A percentile compares a stretch with the other conserved stretches of the same genome.
phyloP scores from a whole-genome alignment of 2,329 filamentous ascomycete species.

The Nectriaceae sp. region DNA sequence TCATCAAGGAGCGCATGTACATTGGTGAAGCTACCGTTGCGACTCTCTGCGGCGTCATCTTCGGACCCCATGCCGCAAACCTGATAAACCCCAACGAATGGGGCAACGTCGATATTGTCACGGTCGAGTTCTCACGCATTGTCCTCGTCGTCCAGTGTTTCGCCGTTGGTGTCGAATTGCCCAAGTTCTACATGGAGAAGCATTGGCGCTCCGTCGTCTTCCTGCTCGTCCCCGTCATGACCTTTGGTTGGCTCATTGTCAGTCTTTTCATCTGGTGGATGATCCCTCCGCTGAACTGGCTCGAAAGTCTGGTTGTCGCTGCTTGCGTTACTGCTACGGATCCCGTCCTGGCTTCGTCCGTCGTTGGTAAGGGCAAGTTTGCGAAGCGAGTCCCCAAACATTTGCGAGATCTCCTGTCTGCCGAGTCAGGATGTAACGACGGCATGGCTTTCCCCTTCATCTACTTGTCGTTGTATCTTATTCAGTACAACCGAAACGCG shows the following conservation, averaged over 20 bases:
- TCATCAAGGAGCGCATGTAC: constrained; percentile 98
- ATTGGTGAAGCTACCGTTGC: constrained; percentile 98
- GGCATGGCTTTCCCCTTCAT: constrained; percentile 99
- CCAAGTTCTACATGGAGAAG: constrained; percentile 94
- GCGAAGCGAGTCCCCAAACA: constrained; percentile 97
- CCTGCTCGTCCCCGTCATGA: constrained; percentile 94
- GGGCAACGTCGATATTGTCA: constrained; percentile 85
- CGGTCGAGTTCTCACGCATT: constrained; percentile 85
- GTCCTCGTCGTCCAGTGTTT: constrained; percentile 93
- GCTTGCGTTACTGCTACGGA: constrained; percentile 98
- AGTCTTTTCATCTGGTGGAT: constrained; percentile 96
- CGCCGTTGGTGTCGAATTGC: constrained; percentile 86
- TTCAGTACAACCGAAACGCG: constrained; percentile 74
- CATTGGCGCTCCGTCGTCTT: constrained; percentile 94
- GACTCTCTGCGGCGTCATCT: constrained; percentile 84
- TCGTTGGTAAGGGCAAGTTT: constrained; percentile 98
- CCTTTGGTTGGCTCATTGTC: constrained; percentile 89
- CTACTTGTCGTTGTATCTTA: constrained; percentile 87
- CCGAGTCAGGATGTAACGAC: constrained; percentile 98
- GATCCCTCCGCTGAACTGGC: constrained; percentile 76
- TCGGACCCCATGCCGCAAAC: constrained; percentile 81
- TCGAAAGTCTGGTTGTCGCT: constrained; percentile 83
- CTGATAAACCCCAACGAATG: constrained; percentile 75
- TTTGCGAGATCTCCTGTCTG: constrained; percentile 89
- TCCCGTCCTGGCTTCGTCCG: constrained; percentile 93